A percentile compares a stretch with the other conserved stretches of the same genome.
Conservation (phyloP, 2,329 filamentous ascomycete species). For the Alternaria alternata region DNA sequence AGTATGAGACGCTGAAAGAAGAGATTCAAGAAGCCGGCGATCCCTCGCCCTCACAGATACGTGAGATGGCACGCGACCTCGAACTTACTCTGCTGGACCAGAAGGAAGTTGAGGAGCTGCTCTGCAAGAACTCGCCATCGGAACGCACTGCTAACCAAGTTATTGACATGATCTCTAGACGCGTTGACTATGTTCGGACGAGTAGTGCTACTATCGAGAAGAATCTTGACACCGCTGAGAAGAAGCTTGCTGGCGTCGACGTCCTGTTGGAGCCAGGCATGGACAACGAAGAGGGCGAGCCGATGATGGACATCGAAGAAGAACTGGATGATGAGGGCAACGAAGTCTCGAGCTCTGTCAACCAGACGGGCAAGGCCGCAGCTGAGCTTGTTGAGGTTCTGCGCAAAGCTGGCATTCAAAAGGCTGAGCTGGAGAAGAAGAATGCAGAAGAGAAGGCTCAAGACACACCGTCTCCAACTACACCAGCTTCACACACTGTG, state of each 20-base stretch:
- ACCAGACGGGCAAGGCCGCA: conserved; percentile 70
- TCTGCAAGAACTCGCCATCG: conserved; percentile 56
- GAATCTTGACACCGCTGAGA: conserved; percentile 73
- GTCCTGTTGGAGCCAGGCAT: conserved; percentile 66
- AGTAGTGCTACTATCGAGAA: conserved; percentile 80
- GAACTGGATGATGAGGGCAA: conserved; percentile 91
- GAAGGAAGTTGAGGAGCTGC: conserved; percentile 65
- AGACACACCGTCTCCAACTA: background rate
- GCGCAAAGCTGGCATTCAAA: conserved; percentile 74
- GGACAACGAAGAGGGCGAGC: conserved; percentile 73
- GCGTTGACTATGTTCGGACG: conserved; percentile 87
- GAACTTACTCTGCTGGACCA: conserved; percentile 70
- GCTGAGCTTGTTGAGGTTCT: conserved; percentile 75
- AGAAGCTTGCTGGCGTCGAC: conserved; percentile 70
- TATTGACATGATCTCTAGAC: conserved; percentile 71
- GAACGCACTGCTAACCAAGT: conserved; percentile 69
- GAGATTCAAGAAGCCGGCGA: conserved; percentile 67
- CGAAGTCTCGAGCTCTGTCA: conserved; percentile 66
- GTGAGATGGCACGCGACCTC: conserved; percentile 64
- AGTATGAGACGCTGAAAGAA: conserved; percentile 89
- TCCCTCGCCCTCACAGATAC: conserved; percentile 39
- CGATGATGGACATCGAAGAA: conserved; percentile 90
- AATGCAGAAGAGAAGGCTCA: background rate
- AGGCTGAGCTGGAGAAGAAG: conserved; percentile 37
- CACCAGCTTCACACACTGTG: background rate